Conservation (phyloP, 257 asterid species). For the Asclepias syriaca region DNA sequence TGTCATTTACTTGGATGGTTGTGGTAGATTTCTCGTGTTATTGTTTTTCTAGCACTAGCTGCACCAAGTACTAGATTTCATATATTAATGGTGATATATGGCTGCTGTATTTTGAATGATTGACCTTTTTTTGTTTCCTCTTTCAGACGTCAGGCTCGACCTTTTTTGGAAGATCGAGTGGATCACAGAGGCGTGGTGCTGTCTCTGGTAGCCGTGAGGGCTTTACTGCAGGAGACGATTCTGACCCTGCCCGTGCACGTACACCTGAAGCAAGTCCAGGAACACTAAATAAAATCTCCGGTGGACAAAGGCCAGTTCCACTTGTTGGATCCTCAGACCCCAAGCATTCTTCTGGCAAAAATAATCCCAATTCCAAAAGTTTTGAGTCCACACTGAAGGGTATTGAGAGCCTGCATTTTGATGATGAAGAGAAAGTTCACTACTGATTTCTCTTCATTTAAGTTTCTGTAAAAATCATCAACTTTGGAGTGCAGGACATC, state of each 20-base stretch:
- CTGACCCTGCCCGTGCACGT: constrained; percentile 61
- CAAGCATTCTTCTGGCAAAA: constrained; percentile 52
- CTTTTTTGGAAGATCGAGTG: constrained; percentile 74
- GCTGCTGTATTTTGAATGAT: neutral
- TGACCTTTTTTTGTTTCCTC: constrained; percentile 9
- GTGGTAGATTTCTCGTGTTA: neutral
- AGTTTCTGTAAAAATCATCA: constrained; percentile 17
- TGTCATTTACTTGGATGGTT: neutral
- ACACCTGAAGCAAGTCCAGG: constrained; percentile 77
- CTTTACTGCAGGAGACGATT: constrained; percentile 49
- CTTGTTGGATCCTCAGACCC: constrained; percentile 65
- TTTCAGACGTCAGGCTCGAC: constrained; percentile 74
- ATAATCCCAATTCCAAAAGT: constrained; percentile 40
- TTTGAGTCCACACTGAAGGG: constrained; percentile 67
- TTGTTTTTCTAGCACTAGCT: neutral
- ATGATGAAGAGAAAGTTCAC: constrained; percentile 45
- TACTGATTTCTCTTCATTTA: constrained; percentile 2
- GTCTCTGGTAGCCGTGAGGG: constrained; percentile 65
- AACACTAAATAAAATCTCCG: constrained; percentile 43
- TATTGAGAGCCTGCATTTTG: constrained; percentile 61
- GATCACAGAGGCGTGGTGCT: constrained; percentile 62
- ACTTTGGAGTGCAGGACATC: constrained; percentile 8
- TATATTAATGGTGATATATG: neutral
- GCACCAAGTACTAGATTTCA: neutral
- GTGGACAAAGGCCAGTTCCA: constrained; percentile 58